Percentiles rank a stretch among this genome's conserved stretches.
Conservation (phyloP, 768 basidiomycete species). For the Termitomyces sp. region DNA sequence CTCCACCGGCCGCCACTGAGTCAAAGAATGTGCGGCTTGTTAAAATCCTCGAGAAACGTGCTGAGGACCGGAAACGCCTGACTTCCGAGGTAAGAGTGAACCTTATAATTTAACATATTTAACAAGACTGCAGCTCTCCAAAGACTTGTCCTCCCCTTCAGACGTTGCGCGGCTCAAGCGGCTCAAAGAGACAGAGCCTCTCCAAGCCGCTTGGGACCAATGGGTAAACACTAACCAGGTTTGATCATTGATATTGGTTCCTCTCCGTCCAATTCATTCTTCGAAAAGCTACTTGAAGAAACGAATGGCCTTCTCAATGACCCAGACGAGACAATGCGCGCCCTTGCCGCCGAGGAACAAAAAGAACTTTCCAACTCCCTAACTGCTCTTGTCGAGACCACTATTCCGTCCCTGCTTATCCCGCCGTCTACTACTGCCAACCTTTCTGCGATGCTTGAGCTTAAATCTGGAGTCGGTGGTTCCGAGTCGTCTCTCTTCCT, state of each 20-base stretch:
- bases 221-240: constrained; percentile 60
- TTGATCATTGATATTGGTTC: constrained; percentile 14
- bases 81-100: constrained; percentile 33
- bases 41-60: constrained; percentile 46
- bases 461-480: constrained; percentile 92
- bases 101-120: not conserved
- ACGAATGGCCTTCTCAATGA: constrained; percentile 61
- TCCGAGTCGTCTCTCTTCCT: constrained; percentile 84
- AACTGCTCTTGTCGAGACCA: constrained; percentile 29
- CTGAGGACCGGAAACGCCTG: constrained; percentile 43
- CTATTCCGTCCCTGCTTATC: constrained; percentile 69
- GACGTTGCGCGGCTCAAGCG: constrained; percentile 57
- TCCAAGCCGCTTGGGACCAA: constrained; percentile 63
- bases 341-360: constrained; percentile 69
- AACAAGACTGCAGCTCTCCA: constrained; percentile 38
- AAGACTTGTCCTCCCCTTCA: constrained; percentile 45
- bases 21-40: constrained; percentile 46
- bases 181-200: constrained; percentile 63
- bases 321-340: constrained; percentile 69
- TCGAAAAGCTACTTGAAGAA: constrained; percentile 61
- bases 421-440: constrained; percentile 62
- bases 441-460: constrained; percentile 78
- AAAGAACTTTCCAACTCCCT: constrained; percentile 34
- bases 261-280: not conserved
- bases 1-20: constrained; percentile 7